Percentiles rank a stretch among this genome's conserved stretches.
These are phyloP conservation scores for Lathyrus tuberosus DNA, from an alignment of 306 rosid genomes.

Conservation along the genomic window DNA sequence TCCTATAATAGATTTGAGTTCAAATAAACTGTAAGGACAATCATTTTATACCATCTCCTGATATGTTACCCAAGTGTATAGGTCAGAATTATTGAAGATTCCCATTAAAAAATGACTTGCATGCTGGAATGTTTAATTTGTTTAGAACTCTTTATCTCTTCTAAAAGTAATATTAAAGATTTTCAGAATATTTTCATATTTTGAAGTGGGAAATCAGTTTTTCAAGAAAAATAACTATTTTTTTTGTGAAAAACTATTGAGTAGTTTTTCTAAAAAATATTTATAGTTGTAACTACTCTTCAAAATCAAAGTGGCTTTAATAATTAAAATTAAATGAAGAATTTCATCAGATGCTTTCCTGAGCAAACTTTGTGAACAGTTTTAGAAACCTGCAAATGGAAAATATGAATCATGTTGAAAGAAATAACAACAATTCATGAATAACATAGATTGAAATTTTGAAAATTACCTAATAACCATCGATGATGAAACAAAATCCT, in stretches of 20 bases:
- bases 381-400: too few relatives aligned
- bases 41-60: conserved; percentile 56
- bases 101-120: neutral
- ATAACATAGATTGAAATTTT: neutral
- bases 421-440: neutral
- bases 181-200: neutral
- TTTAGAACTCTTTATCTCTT: neutral
- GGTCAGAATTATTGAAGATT: conserved; percentile 20
- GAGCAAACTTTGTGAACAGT: too few relatives aligned
- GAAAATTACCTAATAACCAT: neutral
- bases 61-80: conserved; percentile 35
- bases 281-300: too few relatives aligned
- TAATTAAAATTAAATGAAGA: too few relatives aligned
- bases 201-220: neutral
- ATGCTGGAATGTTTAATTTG: neutral
- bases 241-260: too few relatives aligned
- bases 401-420: too few relatives aligned
- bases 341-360: too few relatives aligned
- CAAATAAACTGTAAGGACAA: too few relatives aligned
- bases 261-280: too few relatives aligned
- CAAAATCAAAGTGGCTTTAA: too few relatives aligned
- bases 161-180: neutral
- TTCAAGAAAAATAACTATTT: neutral
- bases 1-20: too few relatives aligned
- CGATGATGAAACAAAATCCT: neutral